Percentiles rank a stretch among this genome's conserved stretches.
These are phyloP conservation scores for Rhizophagus prolifer DNA, from an alignment of 192 early-diverging fungal genomes.

Conservation along the genomic window DNA sequence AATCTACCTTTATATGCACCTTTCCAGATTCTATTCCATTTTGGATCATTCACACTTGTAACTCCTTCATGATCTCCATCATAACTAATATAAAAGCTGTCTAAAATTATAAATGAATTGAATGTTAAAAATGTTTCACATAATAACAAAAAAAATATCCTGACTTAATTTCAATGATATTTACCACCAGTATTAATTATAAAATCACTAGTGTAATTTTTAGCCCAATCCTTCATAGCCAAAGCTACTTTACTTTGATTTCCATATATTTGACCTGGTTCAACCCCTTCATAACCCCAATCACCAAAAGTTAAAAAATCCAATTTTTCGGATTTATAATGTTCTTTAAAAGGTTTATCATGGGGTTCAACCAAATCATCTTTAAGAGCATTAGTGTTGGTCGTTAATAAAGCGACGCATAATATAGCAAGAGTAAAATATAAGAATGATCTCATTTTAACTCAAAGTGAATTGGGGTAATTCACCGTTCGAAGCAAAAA, in stretches of 20 bases:
- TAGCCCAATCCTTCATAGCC: too few species aligned
- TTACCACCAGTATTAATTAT: too few species aligned
- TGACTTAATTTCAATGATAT: too few species aligned
- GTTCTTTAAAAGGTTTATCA: not conserved
- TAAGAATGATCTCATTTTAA: too few species aligned
- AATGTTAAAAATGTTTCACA: too few species aligned
- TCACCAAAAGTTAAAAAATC: not conserved
- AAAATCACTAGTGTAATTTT: too few species aligned
- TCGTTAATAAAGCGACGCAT: not conserved
- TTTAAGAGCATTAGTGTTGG: not conserved
- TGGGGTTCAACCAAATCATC: not conserved
- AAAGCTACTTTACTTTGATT: not conserved
- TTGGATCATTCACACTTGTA: slow-evolving; percentile 11
- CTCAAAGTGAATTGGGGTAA: too few species aligned
- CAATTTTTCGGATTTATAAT: not conserved
- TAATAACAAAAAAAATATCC: too few species aligned
- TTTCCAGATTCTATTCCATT: slow-evolving; percentile 13
- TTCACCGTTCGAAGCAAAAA: too few species aligned
- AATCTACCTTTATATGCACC: slow-evolving; percentile 7
- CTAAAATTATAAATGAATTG: not conserved
- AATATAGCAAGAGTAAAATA: not conserved
- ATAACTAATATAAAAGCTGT: not conserved
- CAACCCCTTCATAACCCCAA: not conserved
- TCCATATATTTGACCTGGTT: not conserved
- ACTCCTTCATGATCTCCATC: slow-evolving; percentile 15